Evolutionary conservation across 2,329 filamentous ascomycete species (phyloP).

Genomic region (Cladophialophora immunda): DNA sequence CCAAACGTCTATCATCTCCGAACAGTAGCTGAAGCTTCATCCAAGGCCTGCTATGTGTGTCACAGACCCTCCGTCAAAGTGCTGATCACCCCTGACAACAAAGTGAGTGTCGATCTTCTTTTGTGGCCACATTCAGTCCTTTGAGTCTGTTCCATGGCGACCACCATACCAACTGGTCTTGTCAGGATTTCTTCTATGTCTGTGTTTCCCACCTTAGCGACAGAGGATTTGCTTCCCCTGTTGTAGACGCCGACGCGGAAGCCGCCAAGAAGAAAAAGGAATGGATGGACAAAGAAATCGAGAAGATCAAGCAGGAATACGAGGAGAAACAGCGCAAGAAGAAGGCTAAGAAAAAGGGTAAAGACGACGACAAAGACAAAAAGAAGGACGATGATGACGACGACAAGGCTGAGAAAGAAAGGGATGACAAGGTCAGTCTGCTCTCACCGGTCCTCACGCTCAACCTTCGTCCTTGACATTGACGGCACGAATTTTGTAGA

Average conservation of each 20-base stretch:
- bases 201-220: constrained; percentile 86
- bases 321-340: constrained; percentile 80
- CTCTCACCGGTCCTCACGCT: background rate
- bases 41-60: constrained; percentile 89
- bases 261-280: constrained; percentile 55
- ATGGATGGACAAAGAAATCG: constrained; percentile 55
- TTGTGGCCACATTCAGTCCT: background rate
- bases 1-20: constrained; percentile 86
- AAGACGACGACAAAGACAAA: constrained; percentile 59
- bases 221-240: constrained; percentile 74
- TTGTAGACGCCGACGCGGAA: constrained; percentile 55
- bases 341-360: constrained; percentile 67
- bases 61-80: constrained; percentile 88
- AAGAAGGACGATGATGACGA: constrained; percentile 60
- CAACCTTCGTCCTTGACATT: background rate
- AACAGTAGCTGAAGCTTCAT: constrained; percentile 82
- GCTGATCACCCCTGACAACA: constrained; percentile 86
- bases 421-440: constrained; percentile 62
- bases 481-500: constrained; percentile 42
- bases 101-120: constrained; percentile 63
- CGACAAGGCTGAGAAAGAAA: constrained; percentile 54
- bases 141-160: background rate
- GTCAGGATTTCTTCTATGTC: constrained; percentile 88
- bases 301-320: constrained; percentile 63
- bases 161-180: constrained; percentile 23